Base-by-base conservation (phyloP, 495 filamentous ascomycete species). In the Evernia prunastri region DNA sequence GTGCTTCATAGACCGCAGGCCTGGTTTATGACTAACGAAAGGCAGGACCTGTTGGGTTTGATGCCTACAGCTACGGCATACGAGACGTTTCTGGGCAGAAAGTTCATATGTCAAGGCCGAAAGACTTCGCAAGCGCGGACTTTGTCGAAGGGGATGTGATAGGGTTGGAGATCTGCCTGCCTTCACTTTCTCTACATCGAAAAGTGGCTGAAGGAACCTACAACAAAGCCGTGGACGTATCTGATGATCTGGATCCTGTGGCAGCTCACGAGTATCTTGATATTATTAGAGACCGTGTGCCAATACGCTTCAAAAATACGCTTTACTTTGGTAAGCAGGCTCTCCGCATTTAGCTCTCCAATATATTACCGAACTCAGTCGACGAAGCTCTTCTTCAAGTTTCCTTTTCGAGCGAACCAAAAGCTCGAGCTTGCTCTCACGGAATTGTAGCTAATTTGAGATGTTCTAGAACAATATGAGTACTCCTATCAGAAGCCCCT, bases 51-150 rank as follows among this genome's bases (percentile, higher is more conserved):
- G 91, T 97, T 17, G 95, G 95, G 0, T 96, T 92, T 68, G 94
- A 99, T 73, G 92, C 90, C 40, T 97, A 97, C 73, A 94, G 91
- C 56, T 99, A 99, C 72, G 95, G 90, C 25, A 82, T 99, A 61
- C 86, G 92, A 27, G 95, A 97, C 70, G 85, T 90, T 17, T 82
- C 85, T 17, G 92, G 93, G 13, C 90, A 97, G 71, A 93, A 94
- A 56, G 88, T 96, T 29, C 92, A 95, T 75, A 89, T 92, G 78
- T 97, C 93, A 63, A 87, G 94, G 39, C 91, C 93, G 17, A 88
- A 90, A 67, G 88, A 90, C 69, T 94, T 96, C 75, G 63, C 83
- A n/a, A 69, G 76, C 40, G 45, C 57, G 18, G 60, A 62, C 29
- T 63, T 71, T 12, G 72, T 74, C 56, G 91, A 94, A 74, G 94